Percentiles rank a stretch among this genome's conserved stretches.
Evolutionary conservation across 2,329 filamentous ascomycete genomes (phyloP).

Genomic region (Aspergillus fischeri): DNA sequence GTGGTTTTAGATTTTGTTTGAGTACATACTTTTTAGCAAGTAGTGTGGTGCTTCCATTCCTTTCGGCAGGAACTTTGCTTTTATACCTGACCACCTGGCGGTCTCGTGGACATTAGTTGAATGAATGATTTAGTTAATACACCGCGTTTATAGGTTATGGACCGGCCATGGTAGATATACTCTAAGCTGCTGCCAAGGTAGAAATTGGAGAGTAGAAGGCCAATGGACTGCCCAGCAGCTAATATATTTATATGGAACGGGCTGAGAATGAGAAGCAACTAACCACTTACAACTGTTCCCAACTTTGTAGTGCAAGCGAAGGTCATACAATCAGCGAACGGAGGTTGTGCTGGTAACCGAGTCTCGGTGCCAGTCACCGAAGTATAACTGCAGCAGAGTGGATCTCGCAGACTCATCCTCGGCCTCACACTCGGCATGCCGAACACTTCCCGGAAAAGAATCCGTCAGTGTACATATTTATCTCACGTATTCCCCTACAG

Average conservation of each 20-base stretch:
- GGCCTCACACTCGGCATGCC: constrained; percentile 13
- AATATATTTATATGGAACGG: too few relatives aligned
- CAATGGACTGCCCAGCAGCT: too few relatives aligned
- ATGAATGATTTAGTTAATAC: not conserved
- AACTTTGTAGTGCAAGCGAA: too few relatives aligned
- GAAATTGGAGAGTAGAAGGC: too few relatives aligned
- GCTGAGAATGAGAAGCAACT: too few relatives aligned
- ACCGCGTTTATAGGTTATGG: too few relatives aligned
- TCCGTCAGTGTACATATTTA: constrained; percentile 3
- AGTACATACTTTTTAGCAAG: constrained; percentile 5
- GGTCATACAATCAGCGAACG: too few relatives aligned
- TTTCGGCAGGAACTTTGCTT: not conserved
- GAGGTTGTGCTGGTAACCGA: not conserved
- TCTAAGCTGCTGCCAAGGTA: not conserved
- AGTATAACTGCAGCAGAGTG: not conserved
- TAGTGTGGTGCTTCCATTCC: constrained; percentile 1
- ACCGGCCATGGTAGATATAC: too few relatives aligned
- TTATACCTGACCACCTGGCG: not conserved
- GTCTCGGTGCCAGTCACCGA: not conserved
- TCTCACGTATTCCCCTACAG: not conserved
- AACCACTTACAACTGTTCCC: too few relatives aligned
- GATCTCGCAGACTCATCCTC: constrained; percentile 2
- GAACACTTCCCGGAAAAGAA: constrained; percentile 10
- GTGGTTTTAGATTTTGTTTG: not conserved
- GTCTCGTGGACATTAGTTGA: not conserved